Percentiles rank a stretch among this genome's conserved stretches.
Evolutionary conservation across 768 basidiomycete species (phyloP).

Genomic region (Omphalotus guepiniiformis): DNA sequence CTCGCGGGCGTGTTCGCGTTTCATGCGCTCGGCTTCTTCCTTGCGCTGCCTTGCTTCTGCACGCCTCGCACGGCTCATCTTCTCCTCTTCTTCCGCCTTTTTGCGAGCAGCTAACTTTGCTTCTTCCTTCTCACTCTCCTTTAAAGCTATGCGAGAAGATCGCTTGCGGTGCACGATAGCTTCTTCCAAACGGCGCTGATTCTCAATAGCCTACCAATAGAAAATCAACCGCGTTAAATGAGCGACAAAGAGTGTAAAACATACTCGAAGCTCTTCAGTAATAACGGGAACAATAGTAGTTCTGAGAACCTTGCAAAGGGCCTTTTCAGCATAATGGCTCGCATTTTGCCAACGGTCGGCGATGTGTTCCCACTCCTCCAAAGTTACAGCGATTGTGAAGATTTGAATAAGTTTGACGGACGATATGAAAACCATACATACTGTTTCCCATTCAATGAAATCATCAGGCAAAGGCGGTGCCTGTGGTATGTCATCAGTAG

Average conservation of each 20-base stretch:
- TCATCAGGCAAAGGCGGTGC: slow-evolving; percentile 34
- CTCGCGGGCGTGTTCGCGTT: slow-evolving; percentile 59
- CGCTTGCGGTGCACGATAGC: slow-evolving; percentile 84
- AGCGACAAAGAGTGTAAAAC: slow-evolving; percentile 16
- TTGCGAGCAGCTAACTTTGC: slow-evolving; percentile 54
- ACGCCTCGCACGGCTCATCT: slow-evolving; percentile 57
- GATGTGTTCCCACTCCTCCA: slow-evolving; percentile 82
- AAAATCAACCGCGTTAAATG: slow-evolving; percentile 1
- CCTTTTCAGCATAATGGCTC: slow-evolving; percentile 76
- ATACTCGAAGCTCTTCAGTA: slow-evolving; percentile 60
- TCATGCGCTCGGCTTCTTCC: slow-evolving; percentile 51
- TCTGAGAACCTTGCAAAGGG: slow-evolving; percentile 63
- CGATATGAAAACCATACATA: slow-evolving; percentile 29
- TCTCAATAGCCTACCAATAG: slow-evolving; percentile 55
- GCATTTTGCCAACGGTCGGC: slow-evolving; percentile 72
- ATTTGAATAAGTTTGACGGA: background rate
- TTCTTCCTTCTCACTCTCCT: slow-evolving; percentile 77
- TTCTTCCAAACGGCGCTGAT: slow-evolving; percentile 61
- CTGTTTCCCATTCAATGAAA: slow-evolving; percentile 92
- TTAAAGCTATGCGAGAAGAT: slow-evolving; percentile 81
- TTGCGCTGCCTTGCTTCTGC: slow-evolving; percentile 51
- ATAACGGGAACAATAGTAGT: slow-evolving; percentile 70
- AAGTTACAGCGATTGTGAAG: slow-evolving; percentile 67
- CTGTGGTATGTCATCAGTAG: slow-evolving; percentile 11
- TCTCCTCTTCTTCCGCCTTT: slow-evolving; percentile 65